These are phyloP conservation scores for Zygosaccharomyces lentus DNA, from an alignment of 805 yeast species.

Conservation along the genomic window DNA sequence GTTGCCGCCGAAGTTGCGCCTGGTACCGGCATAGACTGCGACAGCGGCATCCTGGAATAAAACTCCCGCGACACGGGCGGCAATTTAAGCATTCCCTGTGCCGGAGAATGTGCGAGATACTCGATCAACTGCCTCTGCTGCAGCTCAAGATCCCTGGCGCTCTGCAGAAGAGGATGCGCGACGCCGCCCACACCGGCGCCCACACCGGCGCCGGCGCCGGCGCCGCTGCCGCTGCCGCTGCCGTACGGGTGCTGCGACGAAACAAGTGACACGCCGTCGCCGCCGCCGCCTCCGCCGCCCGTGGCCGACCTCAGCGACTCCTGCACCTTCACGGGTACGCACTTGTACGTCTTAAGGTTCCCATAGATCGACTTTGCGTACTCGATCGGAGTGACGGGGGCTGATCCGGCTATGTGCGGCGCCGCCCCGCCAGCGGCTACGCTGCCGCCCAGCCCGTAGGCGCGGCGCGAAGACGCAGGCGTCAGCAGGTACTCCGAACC, in stretches of 20 bases:
- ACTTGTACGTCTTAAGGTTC: slow-evolving; percentile 26
- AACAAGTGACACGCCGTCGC: background rate
- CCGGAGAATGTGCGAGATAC: slow-evolving; percentile 11
- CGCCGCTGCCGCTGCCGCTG: background rate
- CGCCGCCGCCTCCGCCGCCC: background rate
- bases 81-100: slow-evolving; percentile 6
- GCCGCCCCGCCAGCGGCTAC: slow-evolving; percentile 1
- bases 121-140: slow-evolving; percentile 30
- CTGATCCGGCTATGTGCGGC: slow-evolving; percentile 3
- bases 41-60: slow-evolving; percentile 4
- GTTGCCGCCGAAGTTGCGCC: slow-evolving; percentile 7
- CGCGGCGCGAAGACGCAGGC: slow-evolving; percentile 1
- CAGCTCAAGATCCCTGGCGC: slow-evolving; percentile 20
- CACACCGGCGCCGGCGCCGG: background rate
- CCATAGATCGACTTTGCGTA: slow-evolving; percentile 32
- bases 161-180: slow-evolving; percentile 15
- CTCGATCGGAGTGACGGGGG: slow-evolving; percentile 28
- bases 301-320: slow-evolving; percentile 11
- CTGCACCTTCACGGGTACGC: slow-evolving; percentile 29
- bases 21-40: slow-evolving; percentile 1
- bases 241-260: slow-evolving; percentile 4
- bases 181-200: background rate
- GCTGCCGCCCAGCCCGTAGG: background rate
- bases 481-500: slow-evolving; percentile 4
- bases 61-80: slow-evolving; percentile 15